phyloP scores from a whole-genome alignment of 2,329 filamentous ascomycete genomes.

The Alternaria viburni region DNA sequence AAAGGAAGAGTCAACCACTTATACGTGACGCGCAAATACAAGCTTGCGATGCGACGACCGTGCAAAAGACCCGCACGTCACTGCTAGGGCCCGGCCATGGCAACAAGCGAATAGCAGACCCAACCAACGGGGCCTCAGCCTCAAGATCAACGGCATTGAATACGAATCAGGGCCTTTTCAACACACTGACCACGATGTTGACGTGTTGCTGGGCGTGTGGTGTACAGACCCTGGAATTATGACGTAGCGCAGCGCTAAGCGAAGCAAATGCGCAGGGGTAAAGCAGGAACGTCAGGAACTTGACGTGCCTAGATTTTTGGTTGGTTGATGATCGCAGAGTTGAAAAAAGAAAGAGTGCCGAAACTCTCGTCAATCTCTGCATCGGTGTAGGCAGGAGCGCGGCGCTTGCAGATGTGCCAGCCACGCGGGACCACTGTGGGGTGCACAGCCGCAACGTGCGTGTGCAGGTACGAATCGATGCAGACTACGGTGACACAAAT shows the following conservation, averaged over 20 bases:
- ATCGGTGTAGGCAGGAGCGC: slow-evolving; percentile 1
- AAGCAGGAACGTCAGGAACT: slow-evolving; percentile 16
- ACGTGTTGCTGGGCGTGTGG: slow-evolving; percentile 25
- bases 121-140: slow-evolving; percentile 24
- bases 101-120: slow-evolving; percentile 16
- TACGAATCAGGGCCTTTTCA: slow-evolving; percentile 9
- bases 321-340: not conserved
- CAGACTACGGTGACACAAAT: not conserved
- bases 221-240: slow-evolving; percentile 16
- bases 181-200: slow-evolving; percentile 25
- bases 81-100: slow-evolving; percentile 13
- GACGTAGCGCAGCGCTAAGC: slow-evolving; percentile 22
- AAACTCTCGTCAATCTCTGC: not conserved
- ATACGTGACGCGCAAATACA: slow-evolving; percentile 7
- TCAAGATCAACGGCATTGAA: slow-evolving; percentile 17
- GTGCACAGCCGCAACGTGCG: slow-evolving; percentile 9
- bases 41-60: slow-evolving; percentile 1
- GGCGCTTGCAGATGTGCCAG: slow-evolving; percentile 1
- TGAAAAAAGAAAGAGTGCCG: not conserved
- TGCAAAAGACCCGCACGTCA: slow-evolving; percentile 10
- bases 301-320: not conserved
- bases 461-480: slow-evolving; percentile 1
- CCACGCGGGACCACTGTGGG: not conserved
- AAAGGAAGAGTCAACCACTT: slow-evolving; percentile 8
- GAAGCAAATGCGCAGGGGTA: slow-evolving; percentile 18